Conservation (phyloP, 352 stramenopile species). For the Pythium brachiatum region DNA sequence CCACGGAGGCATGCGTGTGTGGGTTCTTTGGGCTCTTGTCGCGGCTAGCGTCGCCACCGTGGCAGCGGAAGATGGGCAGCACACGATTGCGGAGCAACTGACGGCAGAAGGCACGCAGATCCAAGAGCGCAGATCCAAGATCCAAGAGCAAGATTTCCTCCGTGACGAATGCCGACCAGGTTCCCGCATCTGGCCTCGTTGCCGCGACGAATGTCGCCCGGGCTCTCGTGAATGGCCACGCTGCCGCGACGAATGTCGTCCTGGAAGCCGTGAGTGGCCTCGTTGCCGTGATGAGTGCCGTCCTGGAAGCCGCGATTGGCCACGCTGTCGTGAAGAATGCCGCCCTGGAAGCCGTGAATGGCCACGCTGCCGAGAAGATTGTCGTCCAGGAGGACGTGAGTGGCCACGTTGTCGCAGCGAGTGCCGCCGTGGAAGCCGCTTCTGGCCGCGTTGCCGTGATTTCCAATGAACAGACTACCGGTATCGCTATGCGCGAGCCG, state of each 20-base stretch:
- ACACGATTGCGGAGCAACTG: neutral
- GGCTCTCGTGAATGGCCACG: slow-evolving; percentile 7
- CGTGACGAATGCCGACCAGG: slow-evolving; percentile 6
- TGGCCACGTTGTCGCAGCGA: slow-evolving; percentile 6
- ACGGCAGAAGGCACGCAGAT: slow-evolving; percentile 9
- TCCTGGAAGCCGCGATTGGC: neutral
- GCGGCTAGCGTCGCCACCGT: neutral
- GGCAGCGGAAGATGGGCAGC: neutral
- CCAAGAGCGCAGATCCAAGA: slow-evolving; percentile 1
- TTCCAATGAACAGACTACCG: slow-evolving; percentile 2
- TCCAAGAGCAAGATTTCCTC: neutral
- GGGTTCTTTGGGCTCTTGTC: neutral
- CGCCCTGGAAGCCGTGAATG: neutral
- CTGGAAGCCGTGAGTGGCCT: neutral
- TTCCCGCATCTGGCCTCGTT: neutral
- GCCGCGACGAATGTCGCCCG: neutral
- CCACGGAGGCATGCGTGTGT: neutral
- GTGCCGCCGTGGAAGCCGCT: slow-evolving; percentile 8
- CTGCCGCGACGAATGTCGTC: slow-evolving; percentile 12
- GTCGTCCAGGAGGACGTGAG: neutral
- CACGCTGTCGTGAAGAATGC: slow-evolving; percentile 11
- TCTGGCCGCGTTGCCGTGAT: slow-evolving; percentile 19
- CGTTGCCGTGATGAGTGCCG: slow-evolving; percentile 13
- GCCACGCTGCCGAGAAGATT: slow-evolving; percentile 11
- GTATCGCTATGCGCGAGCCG: too few species aligned